Conservation (phyloP, 768 basidiomycete genomes). For the Serendipita indica region DNA sequence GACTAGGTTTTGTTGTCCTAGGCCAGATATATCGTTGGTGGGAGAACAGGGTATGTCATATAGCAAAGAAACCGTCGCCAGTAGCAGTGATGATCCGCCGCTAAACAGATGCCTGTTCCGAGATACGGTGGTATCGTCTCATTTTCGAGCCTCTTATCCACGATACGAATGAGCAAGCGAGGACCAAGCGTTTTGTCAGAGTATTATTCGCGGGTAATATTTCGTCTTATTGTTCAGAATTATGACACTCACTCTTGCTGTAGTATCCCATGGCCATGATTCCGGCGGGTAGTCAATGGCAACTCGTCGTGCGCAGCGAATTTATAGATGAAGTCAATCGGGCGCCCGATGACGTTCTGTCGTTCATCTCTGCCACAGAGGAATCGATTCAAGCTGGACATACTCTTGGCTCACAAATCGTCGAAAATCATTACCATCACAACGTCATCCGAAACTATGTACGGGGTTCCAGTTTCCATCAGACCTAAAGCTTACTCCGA, state of each 20-base stretch:
- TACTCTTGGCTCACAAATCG: not conserved
- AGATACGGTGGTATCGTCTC: not conserved
- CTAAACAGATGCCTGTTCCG: not conserved
- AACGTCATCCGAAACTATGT: not conserved
- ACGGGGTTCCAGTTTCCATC: not conserved
- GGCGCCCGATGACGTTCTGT: constrained; percentile 17
- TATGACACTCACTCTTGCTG: not conserved
- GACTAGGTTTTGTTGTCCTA: not conserved
- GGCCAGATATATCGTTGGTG: not conserved
- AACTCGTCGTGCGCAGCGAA: not conserved
- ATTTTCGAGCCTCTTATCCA: not conserved
- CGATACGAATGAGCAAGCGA: not conserved
- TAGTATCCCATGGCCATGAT: not conserved
- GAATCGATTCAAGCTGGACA: not conserved
- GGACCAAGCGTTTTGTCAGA: not conserved
- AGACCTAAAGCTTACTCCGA: not conserved
- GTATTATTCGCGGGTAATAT: not conserved
- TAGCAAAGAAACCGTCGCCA: too few relatives aligned
- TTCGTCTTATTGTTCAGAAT: not conserved
- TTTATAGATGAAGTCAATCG: constrained; percentile 18
- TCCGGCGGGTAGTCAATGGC: not conserved
- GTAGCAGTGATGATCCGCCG: too few relatives aligned
- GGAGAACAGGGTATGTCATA: not conserved
- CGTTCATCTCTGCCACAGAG: constrained; percentile 7
- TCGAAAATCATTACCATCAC: not conserved